A percentile compares a stretch with the other conserved stretches of the same genome.
phyloP scores from a whole-genome alignment of 1,284 basidiomycete species.

The Stereum hirsutum region DNA sequence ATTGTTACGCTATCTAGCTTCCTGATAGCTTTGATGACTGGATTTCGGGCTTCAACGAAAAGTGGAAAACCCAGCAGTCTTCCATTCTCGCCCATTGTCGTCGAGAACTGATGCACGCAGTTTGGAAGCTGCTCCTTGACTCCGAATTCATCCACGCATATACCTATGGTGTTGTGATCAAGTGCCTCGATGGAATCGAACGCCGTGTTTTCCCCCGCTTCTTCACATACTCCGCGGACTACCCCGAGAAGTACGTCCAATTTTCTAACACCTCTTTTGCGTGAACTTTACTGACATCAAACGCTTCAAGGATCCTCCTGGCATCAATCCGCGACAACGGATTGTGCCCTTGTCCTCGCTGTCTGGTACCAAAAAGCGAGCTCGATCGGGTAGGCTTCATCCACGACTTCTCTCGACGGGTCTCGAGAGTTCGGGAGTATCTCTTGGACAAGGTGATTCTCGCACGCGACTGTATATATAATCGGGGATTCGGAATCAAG shows the following conservation, averaged over 20 bases:
- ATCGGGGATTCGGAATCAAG: too few species aligned
- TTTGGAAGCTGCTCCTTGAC: neutral
- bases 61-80: neutral
- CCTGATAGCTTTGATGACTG: neutral
- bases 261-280: neutral
- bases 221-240: slow-evolving; percentile 3
- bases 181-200: neutral
- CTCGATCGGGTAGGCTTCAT: neutral
- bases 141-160: neutral
- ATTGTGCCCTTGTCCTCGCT: slow-evolving; percentile 1
- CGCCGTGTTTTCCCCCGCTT: neutral
- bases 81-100: neutral
- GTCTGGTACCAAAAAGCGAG: neutral
- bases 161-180: neutral
- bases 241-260: slow-evolving; percentile 3
- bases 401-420: too few species aligned
- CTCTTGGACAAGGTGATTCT: too few species aligned
- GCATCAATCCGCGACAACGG: neutral
- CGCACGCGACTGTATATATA: too few species aligned
- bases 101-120: neutral
- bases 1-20: neutral
- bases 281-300: neutral
- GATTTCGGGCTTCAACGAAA: too few species aligned
- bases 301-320: neutral
- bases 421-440: too few species aligned